Evolutionary conservation across 2,329 filamentous ascomycete genomes (phyloP).

Genomic region (Chrysoporthe puriensis): DNA sequence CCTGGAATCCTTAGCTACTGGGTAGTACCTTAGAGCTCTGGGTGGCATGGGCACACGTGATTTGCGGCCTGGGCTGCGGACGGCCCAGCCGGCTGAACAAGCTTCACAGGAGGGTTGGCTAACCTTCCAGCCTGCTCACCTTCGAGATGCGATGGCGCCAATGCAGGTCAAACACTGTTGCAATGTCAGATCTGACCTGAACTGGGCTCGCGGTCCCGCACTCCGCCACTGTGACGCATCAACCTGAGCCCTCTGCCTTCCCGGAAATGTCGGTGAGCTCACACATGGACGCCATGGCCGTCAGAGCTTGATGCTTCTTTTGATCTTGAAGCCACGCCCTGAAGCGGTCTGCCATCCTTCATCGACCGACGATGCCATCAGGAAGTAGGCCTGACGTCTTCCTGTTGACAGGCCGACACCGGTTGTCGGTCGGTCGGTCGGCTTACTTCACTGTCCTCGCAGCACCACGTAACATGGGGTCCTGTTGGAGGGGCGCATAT

Average conservation of each 20-base stretch:
- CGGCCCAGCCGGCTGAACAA: no score
- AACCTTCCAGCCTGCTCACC: neutral
- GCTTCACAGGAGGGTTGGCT: no score
- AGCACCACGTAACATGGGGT: neutral
- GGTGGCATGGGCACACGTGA: neutral
- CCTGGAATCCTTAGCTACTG: neutral
- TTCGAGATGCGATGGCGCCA: neutral
- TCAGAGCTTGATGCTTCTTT: neutral
- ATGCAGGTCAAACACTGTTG: slow-evolving; percentile 2
- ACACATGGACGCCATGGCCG: neutral
- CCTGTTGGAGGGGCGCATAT: neutral
- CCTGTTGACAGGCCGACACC: neutral
- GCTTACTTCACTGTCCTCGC: neutral
- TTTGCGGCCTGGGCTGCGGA: neutral
- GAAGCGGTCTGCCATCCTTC: neutral
- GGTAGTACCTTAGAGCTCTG: neutral
- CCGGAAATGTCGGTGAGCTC: slow-evolving; percentile 18
- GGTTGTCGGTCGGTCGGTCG: neutral
- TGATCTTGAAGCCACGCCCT: neutral
- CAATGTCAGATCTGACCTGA: slow-evolving; percentile 6
- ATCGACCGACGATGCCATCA: neutral
- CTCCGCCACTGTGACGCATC: slow-evolving; percentile 21
- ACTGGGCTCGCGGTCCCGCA: neutral
- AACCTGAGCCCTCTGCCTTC: neutral
- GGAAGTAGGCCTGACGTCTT: slow-evolving; percentile 1